Evolutionary conservation across 2,329 filamentous ascomycete species (phyloP).

Genomic region (Dactylonectria macrodidyma): DNA sequence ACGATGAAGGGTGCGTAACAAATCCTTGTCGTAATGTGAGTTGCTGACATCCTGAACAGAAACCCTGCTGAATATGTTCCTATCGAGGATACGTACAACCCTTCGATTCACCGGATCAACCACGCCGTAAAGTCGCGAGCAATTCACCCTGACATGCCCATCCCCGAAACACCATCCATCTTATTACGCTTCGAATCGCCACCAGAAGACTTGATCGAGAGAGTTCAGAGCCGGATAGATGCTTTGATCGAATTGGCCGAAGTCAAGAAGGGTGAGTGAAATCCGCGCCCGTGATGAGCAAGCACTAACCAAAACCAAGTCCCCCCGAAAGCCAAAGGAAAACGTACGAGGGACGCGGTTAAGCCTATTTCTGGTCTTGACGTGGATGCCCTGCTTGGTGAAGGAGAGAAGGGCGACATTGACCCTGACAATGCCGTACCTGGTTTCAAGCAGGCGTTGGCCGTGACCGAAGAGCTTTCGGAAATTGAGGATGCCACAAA

Average conservation of each 20-base stretch:
- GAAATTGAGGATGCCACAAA: constrained; percentile 77
- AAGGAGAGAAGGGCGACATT: constrained; percentile 61
- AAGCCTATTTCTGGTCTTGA: constrained; percentile 94
- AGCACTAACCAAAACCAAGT: constrained; percentile 64
- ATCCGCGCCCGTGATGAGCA: neutral
- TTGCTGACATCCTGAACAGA: constrained; percentile 47
- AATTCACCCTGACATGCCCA: constrained; percentile 76
- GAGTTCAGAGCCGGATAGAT: constrained; percentile 71
- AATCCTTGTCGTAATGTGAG: neutral
- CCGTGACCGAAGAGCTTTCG: constrained; percentile 70
- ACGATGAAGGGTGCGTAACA: constrained; percentile 78
- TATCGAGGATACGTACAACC: constrained; percentile 87
- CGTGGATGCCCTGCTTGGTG: constrained; percentile 83
- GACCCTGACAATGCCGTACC: constrained; percentile 84
- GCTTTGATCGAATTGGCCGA: constrained; percentile 78
- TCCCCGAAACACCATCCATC: constrained; percentile 74
- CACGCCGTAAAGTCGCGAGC: constrained; percentile 89
- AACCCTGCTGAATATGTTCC: constrained; percentile 77
- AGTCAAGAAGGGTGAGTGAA: constrained; percentile 82
- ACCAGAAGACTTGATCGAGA: constrained; percentile 75
- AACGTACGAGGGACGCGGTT: constrained; percentile 76
- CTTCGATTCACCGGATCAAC: constrained; percentile 89
- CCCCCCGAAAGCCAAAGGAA: constrained; percentile 83
- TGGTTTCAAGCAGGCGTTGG: constrained; percentile 88
- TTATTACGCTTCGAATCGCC: constrained; percentile 82